These are phyloP conservation scores for Buddleja alternifolia DNA, from an alignment of 257 asterid genomes.

Conservation along the genomic window DNA sequence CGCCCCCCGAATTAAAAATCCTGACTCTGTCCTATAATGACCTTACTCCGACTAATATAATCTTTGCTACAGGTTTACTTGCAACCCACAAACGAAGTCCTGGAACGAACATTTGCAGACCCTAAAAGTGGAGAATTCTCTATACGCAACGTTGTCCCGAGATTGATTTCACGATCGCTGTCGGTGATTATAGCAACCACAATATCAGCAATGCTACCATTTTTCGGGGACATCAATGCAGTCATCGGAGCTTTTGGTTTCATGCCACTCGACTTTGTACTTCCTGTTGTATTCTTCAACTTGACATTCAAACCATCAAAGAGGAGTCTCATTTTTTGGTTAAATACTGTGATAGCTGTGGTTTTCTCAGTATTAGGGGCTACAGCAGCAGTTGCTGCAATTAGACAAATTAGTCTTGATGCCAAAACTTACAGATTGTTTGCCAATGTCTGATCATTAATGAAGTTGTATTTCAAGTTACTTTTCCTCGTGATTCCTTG, in stretches of 20 bases:
- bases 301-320: slow-evolving; percentile 76
- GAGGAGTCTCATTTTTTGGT: slow-evolving; percentile 54
- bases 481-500: too few species aligned
- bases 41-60: too few species aligned
- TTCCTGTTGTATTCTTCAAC: slow-evolving; percentile 81
- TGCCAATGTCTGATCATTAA: slow-evolving; percentile 70
- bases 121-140: slow-evolving; percentile 69
- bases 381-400: slow-evolving; percentile 83
- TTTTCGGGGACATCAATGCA: slow-evolving; percentile 83
- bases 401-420: slow-evolving; percentile 82
- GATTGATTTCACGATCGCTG: slow-evolving; percentile 64
- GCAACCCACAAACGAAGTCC: slow-evolving; percentile 89
- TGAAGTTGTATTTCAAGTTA: too few species aligned
- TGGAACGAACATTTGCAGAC: slow-evolving; percentile 71
- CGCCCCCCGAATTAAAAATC: too few species aligned
- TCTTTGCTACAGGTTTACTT: slow-evolving; percentile 62
- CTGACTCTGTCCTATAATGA: too few species aligned
- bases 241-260: slow-evolving; percentile 88
- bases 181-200: slow-evolving; percentile 67
- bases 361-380: slow-evolving; percentile 61
- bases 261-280: slow-evolving; percentile 90
- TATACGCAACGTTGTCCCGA: slow-evolving; percentile 60
- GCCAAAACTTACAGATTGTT: slow-evolving; percentile 68
- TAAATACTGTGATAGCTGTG: slow-evolving; percentile 59
- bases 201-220: slow-evolving; percentile 89